Evolutionary conservation across 345 rosid genomes (phyloP).

Genomic region (Pistacia atlantica): DNA sequence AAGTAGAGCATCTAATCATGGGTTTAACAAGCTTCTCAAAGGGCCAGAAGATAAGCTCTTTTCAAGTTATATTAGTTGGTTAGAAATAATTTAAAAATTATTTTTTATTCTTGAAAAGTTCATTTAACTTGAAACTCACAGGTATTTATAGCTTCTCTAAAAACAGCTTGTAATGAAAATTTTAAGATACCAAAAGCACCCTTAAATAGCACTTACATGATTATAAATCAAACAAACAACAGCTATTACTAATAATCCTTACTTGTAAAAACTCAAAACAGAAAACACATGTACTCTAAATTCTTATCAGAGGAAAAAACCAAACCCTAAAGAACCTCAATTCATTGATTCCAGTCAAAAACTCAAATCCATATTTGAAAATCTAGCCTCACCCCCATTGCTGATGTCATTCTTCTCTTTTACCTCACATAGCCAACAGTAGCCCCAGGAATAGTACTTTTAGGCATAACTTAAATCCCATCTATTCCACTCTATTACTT

Average conservation of each 20-base stretch:
- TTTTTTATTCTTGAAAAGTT: too few relatives aligned
- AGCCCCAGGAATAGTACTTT: neutral
- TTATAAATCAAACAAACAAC: neutral
- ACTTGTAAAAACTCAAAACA: neutral
- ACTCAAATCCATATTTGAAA: neutral
- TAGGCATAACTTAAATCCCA: neutral
- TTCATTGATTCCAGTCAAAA: neutral
- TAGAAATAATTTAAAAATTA: too few relatives aligned
- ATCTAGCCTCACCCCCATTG: neutral
- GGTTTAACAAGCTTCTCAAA: too few relatives aligned
- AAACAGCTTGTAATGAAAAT: neutral
- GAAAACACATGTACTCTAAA: too few relatives aligned
- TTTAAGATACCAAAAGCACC: neutral
- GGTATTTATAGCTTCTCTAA: too few relatives aligned
- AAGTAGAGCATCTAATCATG: too few relatives aligned
- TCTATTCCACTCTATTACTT: too few relatives aligned
- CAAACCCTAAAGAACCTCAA: too few relatives aligned
- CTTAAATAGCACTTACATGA: neutral
- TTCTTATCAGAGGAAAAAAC: too few relatives aligned
- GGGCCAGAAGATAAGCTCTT: too few relatives aligned
- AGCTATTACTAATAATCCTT: neutral
- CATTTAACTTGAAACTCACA: too few relatives aligned
- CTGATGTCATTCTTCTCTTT: neutral
- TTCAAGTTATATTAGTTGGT: too few relatives aligned
- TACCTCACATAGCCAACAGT: neutral